Conservation (phyloP, 2,329 filamentous ascomycete genomes). For the Ophiostoma ips region DNA sequence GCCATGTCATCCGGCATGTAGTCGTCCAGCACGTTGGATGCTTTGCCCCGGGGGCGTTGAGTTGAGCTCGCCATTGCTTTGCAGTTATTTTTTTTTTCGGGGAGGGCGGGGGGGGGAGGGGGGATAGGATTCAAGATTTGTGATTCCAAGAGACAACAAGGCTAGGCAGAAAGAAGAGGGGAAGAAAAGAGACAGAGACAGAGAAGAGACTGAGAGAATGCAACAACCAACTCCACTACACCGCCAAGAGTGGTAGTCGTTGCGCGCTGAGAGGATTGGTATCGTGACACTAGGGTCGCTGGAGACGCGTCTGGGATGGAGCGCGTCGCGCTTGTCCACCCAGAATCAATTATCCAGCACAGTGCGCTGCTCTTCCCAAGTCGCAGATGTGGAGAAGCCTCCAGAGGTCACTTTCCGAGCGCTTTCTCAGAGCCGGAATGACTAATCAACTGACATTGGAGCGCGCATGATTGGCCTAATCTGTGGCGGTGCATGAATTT, state of each 20-base stretch:
- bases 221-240: no score
- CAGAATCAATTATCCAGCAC: background rate
- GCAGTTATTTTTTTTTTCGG: no score
- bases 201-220: no score
- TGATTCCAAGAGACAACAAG: no score
- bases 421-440: background rate
- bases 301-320: background rate
- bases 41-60: background rate
- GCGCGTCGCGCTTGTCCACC: background rate
- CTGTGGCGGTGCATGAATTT: background rate
- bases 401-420: background rate
- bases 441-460: constrained; percentile 13
- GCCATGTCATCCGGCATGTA: constrained; percentile 46
- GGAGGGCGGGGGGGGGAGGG: no score
- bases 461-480: constrained; percentile 7
- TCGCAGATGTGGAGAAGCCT: background rate
- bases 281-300: background rate
- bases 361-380: background rate
- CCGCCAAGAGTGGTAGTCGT: no score
- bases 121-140: background rate
- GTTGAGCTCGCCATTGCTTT: constrained; percentile 4
- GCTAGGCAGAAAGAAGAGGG: no score
- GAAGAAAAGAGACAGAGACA: no score
- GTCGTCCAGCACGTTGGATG: constrained; percentile 53
- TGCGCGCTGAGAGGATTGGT: background rate